Percentiles rank a stretch among this genome's conserved stretches.
Conservation (phyloP, 2,329 filamentous ascomycete species). For the Colletotrichum chlorophyti region DNA sequence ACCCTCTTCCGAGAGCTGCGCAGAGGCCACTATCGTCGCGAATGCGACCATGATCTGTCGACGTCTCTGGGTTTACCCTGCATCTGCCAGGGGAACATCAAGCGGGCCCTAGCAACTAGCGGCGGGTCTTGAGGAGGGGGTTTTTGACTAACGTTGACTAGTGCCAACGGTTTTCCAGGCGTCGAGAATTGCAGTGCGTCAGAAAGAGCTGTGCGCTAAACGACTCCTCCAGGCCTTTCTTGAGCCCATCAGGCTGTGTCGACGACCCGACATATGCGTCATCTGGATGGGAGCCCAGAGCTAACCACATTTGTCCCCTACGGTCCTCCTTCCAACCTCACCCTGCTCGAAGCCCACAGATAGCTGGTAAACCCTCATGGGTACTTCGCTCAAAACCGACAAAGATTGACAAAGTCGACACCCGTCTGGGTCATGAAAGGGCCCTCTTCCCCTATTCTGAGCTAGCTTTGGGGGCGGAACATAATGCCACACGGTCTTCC, state of each 20-base stretch:
- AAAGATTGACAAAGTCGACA: slow-evolving; percentile 3
- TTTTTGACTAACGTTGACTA: background rate
- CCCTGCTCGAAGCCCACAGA: background rate
- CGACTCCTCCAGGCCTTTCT: background rate
- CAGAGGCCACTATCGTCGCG: slow-evolving; percentile 9
- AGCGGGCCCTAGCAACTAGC: background rate
- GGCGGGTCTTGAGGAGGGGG: background rate
- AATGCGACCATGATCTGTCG: background rate
- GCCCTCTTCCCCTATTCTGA: background rate
- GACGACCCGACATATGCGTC: background rate
- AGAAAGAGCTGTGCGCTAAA: slow-evolving; percentile 3
- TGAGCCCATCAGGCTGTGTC: background rate
- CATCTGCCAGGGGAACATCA: background rate
- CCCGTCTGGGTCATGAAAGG: background rate
- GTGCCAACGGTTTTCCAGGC: slow-evolving; percentile 1
- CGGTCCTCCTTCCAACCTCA: background rate
- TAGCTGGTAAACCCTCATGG: background rate
- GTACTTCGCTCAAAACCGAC: background rate
- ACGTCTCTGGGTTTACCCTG: background rate
- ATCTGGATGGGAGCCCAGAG: background rate
- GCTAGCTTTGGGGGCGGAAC: background rate
- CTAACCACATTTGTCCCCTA: background rate
- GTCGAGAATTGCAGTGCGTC: background rate
- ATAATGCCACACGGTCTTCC: background rate
- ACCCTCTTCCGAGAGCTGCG: background rate